phyloP scores from a whole-genome alignment of 176 grass and related monocot genomes.

The Themeda triandra region DNA sequence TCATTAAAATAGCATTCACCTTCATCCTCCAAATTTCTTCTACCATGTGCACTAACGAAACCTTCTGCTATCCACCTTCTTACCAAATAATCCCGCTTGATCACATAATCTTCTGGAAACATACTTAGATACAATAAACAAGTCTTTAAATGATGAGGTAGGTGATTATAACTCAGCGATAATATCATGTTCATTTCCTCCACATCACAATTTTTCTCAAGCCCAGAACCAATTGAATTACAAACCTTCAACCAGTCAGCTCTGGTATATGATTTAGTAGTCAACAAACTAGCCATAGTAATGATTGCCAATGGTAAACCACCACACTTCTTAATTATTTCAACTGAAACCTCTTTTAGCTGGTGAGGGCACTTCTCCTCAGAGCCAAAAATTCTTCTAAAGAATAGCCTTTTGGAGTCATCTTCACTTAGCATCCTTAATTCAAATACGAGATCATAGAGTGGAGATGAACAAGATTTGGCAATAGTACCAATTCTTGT shows the following conservation, averaged over 20 bases:
- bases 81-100: constrained; percentile 36
- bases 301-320: constrained; percentile 54
- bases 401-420: constrained; percentile 46
- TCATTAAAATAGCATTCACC: too few species aligned
- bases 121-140: constrained; percentile 55
- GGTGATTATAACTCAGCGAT: constrained; percentile 45
- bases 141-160: constrained; percentile 44
- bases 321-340: too few species aligned
- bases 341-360: constrained; percentile 27
- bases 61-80: constrained; percentile 57
- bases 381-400: constrained; percentile 38
- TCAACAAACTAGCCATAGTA: constrained; percentile 41
- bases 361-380: constrained; percentile 35
- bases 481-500: constrained; percentile 43
- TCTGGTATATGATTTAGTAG: constrained; percentile 17
- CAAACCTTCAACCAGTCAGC: constrained; percentile 31
- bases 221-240: constrained; percentile 40
- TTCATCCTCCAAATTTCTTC: constrained; percentile 29
- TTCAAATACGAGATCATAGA: constrained; percentile 30
- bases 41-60: not conserved
- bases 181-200: constrained; percentile 50
- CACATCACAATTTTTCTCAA: constrained; percentile 35
- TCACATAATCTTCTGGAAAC: constrained; percentile 50
- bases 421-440: constrained; percentile 25
- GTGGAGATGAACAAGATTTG: constrained; percentile 35